Percentiles rank a stretch among this genome's conserved stretches.
phyloP scores from a whole-genome alignment of 495 filamentous ascomycete genomes.

The Cetradonia linearis region DNA sequence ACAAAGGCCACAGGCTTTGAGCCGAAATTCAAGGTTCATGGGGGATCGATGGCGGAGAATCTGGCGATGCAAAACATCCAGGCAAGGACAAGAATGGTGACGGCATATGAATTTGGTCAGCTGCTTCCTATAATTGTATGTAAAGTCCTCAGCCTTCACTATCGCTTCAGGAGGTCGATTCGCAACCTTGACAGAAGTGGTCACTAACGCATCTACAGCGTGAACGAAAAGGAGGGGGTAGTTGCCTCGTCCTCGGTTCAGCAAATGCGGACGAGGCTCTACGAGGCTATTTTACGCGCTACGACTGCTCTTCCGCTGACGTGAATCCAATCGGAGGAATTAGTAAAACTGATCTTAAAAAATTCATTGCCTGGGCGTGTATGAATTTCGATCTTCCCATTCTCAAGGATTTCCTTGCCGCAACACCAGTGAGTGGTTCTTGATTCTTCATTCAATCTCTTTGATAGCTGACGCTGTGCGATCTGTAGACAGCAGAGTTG shows the following conservation, averaged over 20 bases:
- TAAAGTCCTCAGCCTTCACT: background rate
- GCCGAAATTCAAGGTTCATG: conserved; percentile 60
- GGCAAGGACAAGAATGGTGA: conserved; percentile 71
- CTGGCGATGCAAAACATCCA: conserved; percentile 75
- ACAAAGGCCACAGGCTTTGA: conserved; percentile 43
- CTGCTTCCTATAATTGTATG: background rate
- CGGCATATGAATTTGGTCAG: conserved; percentile 53
- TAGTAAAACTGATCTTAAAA: conserved; percentile 50
- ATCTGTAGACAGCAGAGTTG: conserved; percentile 57
- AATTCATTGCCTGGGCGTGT: conserved; percentile 61
- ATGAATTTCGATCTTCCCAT: conserved; percentile 58
- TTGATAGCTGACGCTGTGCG: background rate
- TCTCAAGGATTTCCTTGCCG: conserved; percentile 61
- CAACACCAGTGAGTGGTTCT: conserved; percentile 39
- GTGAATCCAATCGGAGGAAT: conserved; percentile 42
- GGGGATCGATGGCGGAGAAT: conserved; percentile 51
- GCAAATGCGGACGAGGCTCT: conserved; percentile 45
- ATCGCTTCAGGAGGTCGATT: background rate
- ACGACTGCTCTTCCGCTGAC: conserved; percentile 45
- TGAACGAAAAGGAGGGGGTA: conserved; percentile 40
- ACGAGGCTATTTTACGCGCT: conserved; percentile 61
- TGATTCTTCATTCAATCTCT: background rate
- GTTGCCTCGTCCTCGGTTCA: conserved; percentile 54
- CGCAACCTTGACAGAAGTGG: background rate
- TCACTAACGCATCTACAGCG: conserved; percentile 20